phyloP scores from a whole-genome alignment of 345 rosid genomes.

The Leavenworthia alabamica region DNA sequence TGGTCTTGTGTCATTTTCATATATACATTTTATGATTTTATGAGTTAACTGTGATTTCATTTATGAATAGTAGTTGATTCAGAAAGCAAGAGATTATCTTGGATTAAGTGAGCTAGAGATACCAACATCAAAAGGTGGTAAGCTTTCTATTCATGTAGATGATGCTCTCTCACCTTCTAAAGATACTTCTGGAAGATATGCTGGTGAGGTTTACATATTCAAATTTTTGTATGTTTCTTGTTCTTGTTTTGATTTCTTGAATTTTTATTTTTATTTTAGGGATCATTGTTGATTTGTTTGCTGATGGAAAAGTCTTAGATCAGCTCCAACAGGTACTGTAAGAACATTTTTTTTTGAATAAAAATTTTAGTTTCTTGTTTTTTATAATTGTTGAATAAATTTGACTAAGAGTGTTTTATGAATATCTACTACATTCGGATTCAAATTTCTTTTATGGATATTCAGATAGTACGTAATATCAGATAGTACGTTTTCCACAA shows the following conservation, averaged over 20 bases:
- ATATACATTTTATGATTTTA: too few relatives aligned
- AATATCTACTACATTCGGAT: too few relatives aligned
- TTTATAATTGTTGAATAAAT: too few relatives aligned
- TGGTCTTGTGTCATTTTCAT: too few relatives aligned
- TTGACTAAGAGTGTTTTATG: too few relatives aligned
- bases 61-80: conserved; percentile 49
- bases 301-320: conserved; percentile 58
- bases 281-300: conserved; percentile 67
- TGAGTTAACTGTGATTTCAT: conserved; percentile 7
- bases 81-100: conserved; percentile 60
- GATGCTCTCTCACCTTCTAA: conserved; percentile 48
- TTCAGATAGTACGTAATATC: too few relatives aligned
- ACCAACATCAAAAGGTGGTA: conserved; percentile 46
- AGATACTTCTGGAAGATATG: conserved; percentile 41
- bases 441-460: too few relatives aligned
- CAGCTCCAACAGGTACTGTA: conserved; percentile 73
- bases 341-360: too few relatives aligned
- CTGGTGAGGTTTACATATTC: conserved; percentile 41
- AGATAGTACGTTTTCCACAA: too few relatives aligned
- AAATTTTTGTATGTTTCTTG: neutral
- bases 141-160: conserved; percentile 46
- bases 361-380: too few relatives aligned
- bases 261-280: conserved; percentile 39
- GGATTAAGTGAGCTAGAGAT: conserved; percentile 63
- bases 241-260: neutral